Percentiles rank a stretch among this genome's conserved stretches.
Conservation (phyloP, 352 stramenopile genomes). For the Pythium myriotylum region DNA sequence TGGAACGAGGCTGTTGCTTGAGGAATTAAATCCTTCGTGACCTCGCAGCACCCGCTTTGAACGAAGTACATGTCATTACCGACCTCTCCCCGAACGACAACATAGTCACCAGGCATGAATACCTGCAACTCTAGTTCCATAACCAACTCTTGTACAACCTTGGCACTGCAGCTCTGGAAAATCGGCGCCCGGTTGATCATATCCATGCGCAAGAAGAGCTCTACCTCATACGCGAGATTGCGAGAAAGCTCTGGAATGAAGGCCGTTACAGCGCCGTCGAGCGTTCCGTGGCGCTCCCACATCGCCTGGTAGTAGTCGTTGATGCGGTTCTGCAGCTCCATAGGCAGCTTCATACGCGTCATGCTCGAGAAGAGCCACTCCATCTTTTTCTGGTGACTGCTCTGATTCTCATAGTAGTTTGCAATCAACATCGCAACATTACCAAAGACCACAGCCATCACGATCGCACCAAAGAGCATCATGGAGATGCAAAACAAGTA, state of each 20-base stretch:
- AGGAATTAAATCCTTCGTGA: conserved; percentile 63
- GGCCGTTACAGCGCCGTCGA: conserved; percentile 71
- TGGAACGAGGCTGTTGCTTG: conserved; percentile 20
- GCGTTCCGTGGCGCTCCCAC: conserved; percentile 81
- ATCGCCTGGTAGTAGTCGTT: conserved; percentile 88
- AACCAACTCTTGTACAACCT: conserved; percentile 84
- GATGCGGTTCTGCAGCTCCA: conserved; percentile 81
- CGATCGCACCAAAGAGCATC: conserved; percentile 72
- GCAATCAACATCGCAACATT: conserved; percentile 86
- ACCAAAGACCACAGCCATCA: conserved; percentile 88
- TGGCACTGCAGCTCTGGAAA: conserved; percentile 79
- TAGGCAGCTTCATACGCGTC: conserved; percentile 77
- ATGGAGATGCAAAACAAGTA: conserved; percentile 72
- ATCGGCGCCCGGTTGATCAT: conserved; percentile 89
- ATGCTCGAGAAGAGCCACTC: conserved; percentile 86
- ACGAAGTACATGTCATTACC: conserved; percentile 91
- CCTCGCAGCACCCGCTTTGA: conserved; percentile 73
- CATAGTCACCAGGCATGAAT: conserved; percentile 86
- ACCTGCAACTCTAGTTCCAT: conserved; percentile 83
- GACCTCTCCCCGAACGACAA: conserved; percentile 80
- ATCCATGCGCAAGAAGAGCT: conserved; percentile 82
- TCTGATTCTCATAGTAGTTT: conserved; percentile 87
- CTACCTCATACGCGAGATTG: conserved; percentile 84
- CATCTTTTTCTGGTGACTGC: conserved; percentile 87
- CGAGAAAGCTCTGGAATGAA: conserved; percentile 82